These are phyloP conservation scores for Paspalum notatum DNA, from an alignment of 176 grass and related monocot species.

Conservation along the genomic window DNA sequence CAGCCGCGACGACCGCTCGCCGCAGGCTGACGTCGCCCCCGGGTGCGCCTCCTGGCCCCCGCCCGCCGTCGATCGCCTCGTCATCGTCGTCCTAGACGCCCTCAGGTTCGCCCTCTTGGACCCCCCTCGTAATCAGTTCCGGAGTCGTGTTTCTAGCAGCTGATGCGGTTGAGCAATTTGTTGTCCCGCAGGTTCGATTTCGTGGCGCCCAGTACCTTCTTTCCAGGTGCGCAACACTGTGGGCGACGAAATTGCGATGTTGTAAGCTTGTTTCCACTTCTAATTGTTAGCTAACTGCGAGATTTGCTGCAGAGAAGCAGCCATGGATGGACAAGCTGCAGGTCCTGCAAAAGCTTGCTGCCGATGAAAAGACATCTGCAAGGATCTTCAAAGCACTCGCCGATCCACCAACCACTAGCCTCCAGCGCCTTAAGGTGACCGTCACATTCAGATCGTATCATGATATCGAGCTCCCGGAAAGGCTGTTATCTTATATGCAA, in stretches of 20 bases:
- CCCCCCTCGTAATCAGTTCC: neutral
- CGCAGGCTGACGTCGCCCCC: slow-evolving; percentile 22
- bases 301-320: slow-evolving; percentile 60
- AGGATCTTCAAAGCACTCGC: slow-evolving; percentile 96
- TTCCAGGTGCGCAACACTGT: slow-evolving; percentile 49
- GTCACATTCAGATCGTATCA: neutral
- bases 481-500: neutral
- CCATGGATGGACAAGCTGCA: slow-evolving; percentile 95
- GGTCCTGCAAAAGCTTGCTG: slow-evolving; percentile 74
- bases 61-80: slow-evolving; percentile 64
- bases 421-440: slow-evolving; percentile 85
- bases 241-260: neutral
- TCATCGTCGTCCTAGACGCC: slow-evolving; percentile 84
- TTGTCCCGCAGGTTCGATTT: slow-evolving; percentile 80
- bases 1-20: slow-evolving; percentile 59
- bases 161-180: slow-evolving; percentile 22
- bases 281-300: neutral
- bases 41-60: slow-evolving; percentile 58
- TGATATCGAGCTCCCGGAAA: neutral
- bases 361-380: slow-evolving; percentile 61
- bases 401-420: slow-evolving; percentile 94
- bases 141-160: neutral
- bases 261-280: neutral
- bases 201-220: slow-evolving; percentile 87
- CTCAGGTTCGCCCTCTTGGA: slow-evolving; percentile 47